Evolutionary conservation across 495 filamentous ascomycete genomes (phyloP).

Genomic region (Pseudotulostoma volvatum): DNA sequence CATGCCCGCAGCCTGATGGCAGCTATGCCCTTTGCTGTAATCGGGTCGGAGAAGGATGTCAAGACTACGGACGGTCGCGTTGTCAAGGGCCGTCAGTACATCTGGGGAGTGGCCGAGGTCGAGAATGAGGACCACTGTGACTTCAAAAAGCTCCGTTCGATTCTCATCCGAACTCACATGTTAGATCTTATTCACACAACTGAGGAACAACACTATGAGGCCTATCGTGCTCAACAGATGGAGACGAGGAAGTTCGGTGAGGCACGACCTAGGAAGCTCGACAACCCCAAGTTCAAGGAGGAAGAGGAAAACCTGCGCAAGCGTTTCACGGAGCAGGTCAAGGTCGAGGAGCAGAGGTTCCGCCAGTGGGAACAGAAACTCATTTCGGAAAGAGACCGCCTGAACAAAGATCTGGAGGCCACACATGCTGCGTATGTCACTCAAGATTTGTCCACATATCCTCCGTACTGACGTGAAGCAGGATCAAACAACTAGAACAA

Average conservation of each 20-base stretch:
- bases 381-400: slow-evolving; percentile 88
- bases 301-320: slow-evolving; percentile 96
- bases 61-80: slow-evolving; percentile 90
- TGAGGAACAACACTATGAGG: slow-evolving; percentile 97
- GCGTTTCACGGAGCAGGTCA: slow-evolving; percentile 98
- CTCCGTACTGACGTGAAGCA: slow-evolving; percentile 19
- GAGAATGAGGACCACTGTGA: slow-evolving; percentile 99
- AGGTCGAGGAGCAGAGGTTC: slow-evolving; percentile 98
- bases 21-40: slow-evolving; percentile 97
- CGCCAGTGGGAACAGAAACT: slow-evolving; percentile 99
- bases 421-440: slow-evolving; percentile 72
- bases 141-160: slow-evolving; percentile 99
- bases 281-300: slow-evolving; percentile 99
- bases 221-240: slow-evolving; percentile 97
- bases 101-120: slow-evolving; percentile 97
- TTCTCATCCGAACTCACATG: slow-evolving; percentile 99
- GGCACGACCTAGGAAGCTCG: slow-evolving; percentile 87
- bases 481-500: slow-evolving; percentile 86
- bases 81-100: slow-evolving; percentile 96
- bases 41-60: slow-evolving; percentile 97
- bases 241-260: slow-evolving; percentile 99
- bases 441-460: too few relatives aligned
- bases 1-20: slow-evolving; percentile 87
- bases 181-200: slow-evolving; percentile 98
- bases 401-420: slow-evolving; percentile 97